These are phyloP conservation scores for Rutstroemia sydowiana DNA, from an alignment of 2,329 filamentous ascomycete species.

Conservation along the genomic window DNA sequence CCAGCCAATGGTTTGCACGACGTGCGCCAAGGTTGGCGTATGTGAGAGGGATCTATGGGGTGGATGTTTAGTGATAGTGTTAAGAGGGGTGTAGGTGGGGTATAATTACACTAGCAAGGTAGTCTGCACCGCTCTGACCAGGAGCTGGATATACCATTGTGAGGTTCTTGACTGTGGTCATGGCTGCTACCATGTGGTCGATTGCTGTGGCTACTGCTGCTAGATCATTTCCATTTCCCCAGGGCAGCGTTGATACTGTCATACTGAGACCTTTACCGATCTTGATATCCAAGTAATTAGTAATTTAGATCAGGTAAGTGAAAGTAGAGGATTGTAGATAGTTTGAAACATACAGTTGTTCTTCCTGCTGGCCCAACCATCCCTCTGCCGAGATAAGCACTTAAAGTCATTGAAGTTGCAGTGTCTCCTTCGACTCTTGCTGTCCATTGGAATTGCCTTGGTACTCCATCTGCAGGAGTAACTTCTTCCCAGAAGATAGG, in stretches of 20 bases:
- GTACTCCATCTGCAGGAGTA: slow-evolving; percentile 48
- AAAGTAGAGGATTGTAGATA: neutral
- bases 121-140: slow-evolving; percentile 46
- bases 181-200: slow-evolving; percentile 48
- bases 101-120: slow-evolving; percentile 41
- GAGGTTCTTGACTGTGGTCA: slow-evolving; percentile 47
- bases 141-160: slow-evolving; percentile 48
- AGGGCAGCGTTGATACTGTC: slow-evolving; percentile 48
- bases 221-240: slow-evolving; percentile 46
- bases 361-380: slow-evolving; percentile 49
- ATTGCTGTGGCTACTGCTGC: slow-evolving; percentile 58
- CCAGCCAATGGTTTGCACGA: slow-evolving; percentile 37
- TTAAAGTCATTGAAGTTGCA: slow-evolving; percentile 34
- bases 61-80: neutral
- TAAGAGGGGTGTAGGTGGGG: neutral
- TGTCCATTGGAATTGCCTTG: slow-evolving; percentile 59
- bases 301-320: neutral
- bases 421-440: slow-evolving; percentile 48
- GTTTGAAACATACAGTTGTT: slow-evolving; percentile 34
- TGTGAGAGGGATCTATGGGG: slow-evolving; percentile 19
- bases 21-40: slow-evolving; percentile 24
- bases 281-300: neutral
- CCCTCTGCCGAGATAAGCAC: slow-evolving; percentile 58
- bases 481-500: slow-evolving; percentile 56
- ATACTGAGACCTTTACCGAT: slow-evolving; percentile 52